Evolutionary conservation across 2,329 filamentous ascomycete genomes (phyloP).

Genomic region (Colletotrichum euphorbiae): DNA sequence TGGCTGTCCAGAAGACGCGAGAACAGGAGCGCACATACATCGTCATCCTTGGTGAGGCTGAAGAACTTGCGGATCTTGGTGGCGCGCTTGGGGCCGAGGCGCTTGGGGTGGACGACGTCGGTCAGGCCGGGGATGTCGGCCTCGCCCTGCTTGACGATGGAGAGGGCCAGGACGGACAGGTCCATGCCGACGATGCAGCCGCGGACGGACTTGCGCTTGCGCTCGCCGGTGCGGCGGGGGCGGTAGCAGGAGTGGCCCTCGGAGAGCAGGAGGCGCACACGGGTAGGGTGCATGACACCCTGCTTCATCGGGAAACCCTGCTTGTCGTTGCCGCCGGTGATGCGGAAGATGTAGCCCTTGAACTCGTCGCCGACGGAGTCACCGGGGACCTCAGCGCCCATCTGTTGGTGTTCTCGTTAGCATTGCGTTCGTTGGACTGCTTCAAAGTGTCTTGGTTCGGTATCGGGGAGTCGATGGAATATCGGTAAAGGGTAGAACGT

Average conservation of each 20-base stretch:
- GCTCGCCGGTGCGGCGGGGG: constrained; percentile 95
- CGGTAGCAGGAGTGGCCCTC: constrained; percentile 99
- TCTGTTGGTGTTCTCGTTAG: constrained; percentile 62
- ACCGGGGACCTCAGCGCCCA: constrained; percentile 91
- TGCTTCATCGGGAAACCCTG: constrained; percentile 99
- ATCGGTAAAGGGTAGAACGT: constrained; percentile 54
- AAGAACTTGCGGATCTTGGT: constrained; percentile 99
- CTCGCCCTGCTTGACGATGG: constrained; percentile 98
- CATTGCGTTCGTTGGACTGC: constrained; percentile 40
- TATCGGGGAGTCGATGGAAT: constrained; percentile 1
- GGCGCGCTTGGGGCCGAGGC: constrained; percentile 98
- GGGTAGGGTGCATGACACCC: constrained; percentile 98
- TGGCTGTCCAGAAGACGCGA: constrained; percentile 49
- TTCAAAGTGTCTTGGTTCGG: constrained; percentile 29
- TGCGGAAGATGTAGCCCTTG: constrained; percentile 99
- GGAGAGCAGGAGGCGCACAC: constrained; percentile 95
- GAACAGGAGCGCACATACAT: constrained; percentile 77
- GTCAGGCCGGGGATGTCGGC: constrained; percentile 93
- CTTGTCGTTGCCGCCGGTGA: constrained; percentile 99
- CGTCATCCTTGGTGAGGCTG: constrained; percentile 99
- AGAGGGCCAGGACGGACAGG: constrained; percentile 92
- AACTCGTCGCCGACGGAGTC: constrained; percentile 98
- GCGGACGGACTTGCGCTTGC: constrained; percentile 99
- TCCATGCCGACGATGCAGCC: constrained; percentile 99
- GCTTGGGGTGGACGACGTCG: constrained; percentile 98